Conservation (phyloP, 352 stramenopile genomes). For the Globisporangium uncinulatum region DNA sequence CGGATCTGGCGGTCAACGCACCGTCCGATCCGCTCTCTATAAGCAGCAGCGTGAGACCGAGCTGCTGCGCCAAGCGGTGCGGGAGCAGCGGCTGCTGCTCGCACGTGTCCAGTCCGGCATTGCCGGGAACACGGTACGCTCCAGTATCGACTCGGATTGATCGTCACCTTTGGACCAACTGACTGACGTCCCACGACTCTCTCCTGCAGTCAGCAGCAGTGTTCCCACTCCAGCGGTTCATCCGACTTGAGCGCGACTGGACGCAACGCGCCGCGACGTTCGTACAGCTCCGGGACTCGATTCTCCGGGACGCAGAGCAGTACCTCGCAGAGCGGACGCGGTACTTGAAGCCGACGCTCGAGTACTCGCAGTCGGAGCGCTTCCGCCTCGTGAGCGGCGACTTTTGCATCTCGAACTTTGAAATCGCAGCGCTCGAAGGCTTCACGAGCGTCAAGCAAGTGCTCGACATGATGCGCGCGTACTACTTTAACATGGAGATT, state of each 20-base stretch:
- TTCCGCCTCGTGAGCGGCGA: slow-evolving; percentile 17
- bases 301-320: slow-evolving; percentile 3
- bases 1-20: background rate
- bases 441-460: slow-evolving; percentile 4
- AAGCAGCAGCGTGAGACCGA: background rate
- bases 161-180: background rate
- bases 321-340: slow-evolving; percentile 19
- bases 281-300: background rate
- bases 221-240: background rate
- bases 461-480: slow-evolving; percentile 1
- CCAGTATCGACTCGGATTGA: background rate
- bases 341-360: slow-evolving; percentile 18
- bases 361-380: slow-evolving; percentile 20
- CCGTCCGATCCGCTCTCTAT: background rate
- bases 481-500: slow-evolving; percentile 16
- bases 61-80: background rate
- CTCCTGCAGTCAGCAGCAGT: background rate
- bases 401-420: slow-evolving; percentile 18
- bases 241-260: background rate
- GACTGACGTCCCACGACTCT: background rate
- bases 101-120: background rate
- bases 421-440: slow-evolving; percentile 10
- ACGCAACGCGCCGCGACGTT: background rate
- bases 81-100: background rate
- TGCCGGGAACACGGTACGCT: background rate